Evolutionary conservation across 2,329 filamentous ascomycete genomes (phyloP), one percentile per base, ranked within the genome.

Genomic region (Botryosphaeria dothidea): DNA sequence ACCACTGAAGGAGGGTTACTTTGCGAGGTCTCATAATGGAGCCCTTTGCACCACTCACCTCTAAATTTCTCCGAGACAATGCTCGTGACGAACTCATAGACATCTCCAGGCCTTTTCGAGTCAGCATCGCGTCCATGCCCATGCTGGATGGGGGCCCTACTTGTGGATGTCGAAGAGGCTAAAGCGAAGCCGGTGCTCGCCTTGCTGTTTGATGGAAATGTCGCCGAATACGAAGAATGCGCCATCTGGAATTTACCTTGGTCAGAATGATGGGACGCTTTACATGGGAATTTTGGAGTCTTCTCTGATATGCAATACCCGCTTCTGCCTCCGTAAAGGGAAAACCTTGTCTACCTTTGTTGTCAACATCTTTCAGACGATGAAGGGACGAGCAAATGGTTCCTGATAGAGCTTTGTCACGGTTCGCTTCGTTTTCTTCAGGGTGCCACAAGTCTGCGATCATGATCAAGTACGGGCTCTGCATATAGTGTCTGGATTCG

Each of bases 181-280:
- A 74, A 97, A 96, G 64, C 88, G 85, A 43, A 97, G 83, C 38
- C 89, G 84, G 73, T 88, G 94, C 21, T 82, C 83, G 31, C 93
- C 93, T 71, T 91, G 86, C 25, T 88, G 82, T 73, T 90, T 90
- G 66, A 94, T 88, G 0, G 92, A 95, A 23, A 97, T 82, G 76
- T 97, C 92, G 4, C 91, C 91, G 77, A 96, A 96, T n/a, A 96
- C 89, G 72, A 96, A 96, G 79, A 93, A 96, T 0, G 89, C 92
- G 11, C 90, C 90, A 76, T 95, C 92, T 80, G 66, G 65, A 64
- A 67, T 8, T 36, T 17, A 34, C 0, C 21, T 11, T 15, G 11
- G 25, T n/a, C 9, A 46, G 4, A 46, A n/a, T n/a, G 21, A 7
- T 29, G 11, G 23, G 19, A 3, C 19, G 6, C 11, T 11, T 15